phyloP scores from a whole-genome alignment of 495 filamentous ascomycete species.

The Apiosordaria backusii region DNA sequence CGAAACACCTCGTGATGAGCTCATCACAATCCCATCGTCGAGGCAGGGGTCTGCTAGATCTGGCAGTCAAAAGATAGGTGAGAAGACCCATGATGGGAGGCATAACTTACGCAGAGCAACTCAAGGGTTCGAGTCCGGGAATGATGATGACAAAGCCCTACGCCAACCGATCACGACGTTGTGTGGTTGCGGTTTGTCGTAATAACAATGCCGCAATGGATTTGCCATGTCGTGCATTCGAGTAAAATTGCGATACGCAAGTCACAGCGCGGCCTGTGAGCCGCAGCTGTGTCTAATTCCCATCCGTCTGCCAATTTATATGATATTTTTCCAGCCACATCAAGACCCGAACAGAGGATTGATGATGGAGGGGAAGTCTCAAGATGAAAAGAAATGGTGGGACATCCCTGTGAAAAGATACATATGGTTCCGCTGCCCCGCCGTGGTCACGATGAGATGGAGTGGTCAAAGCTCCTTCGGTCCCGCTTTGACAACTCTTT shows the following conservation, averaged over 20 bases:
- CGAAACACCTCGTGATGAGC: background rate
- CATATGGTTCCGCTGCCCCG: slow-evolving; percentile 14
- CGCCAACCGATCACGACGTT: background rate
- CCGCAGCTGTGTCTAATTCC: background rate
- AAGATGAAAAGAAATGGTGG: slow-evolving; percentile 5
- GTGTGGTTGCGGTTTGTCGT: slow-evolving; percentile 5
- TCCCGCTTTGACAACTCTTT: slow-evolving; percentile 11
- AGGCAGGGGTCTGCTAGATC: slow-evolving; percentile 3
- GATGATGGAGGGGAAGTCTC: background rate
- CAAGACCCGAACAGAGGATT: background rate
- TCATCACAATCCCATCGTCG: background rate
- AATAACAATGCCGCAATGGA: background rate
- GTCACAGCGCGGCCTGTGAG: slow-evolving; percentile 1
- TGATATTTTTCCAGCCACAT: slow-evolving; percentile 1
- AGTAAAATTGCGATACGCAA: slow-evolving; percentile 17
- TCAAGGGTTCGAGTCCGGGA: background rate
- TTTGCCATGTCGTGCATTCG: background rate
- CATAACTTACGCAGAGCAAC: slow-evolving; percentile 1
- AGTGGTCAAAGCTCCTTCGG: slow-evolving; percentile 11
- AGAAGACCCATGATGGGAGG: background rate
- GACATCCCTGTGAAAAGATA: slow-evolving; percentile 6
- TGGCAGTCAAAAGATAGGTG: slow-evolving; percentile 1
- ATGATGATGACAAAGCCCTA: background rate
- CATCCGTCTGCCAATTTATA: background rate
- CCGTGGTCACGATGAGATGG: slow-evolving; percentile 7